phyloP scores from a whole-genome alignment of 257 asterid species.

The Rubia yunnanensis region DNA sequence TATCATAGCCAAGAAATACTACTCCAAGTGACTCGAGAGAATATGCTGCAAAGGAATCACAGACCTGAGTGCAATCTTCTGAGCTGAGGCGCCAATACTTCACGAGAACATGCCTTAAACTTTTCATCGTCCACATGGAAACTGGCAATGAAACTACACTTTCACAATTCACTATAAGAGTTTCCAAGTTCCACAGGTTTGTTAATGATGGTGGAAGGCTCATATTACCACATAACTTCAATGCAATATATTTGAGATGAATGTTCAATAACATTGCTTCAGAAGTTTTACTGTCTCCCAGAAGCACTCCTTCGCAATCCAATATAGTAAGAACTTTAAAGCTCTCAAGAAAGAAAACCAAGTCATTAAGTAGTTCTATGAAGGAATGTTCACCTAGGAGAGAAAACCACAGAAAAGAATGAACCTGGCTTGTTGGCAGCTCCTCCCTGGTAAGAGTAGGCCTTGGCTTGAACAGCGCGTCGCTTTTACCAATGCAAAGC shows the following conservation, averaged over 20 bases:
- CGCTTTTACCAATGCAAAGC: not conserved
- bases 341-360: not conserved
- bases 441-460: not conserved
- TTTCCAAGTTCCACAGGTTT: not conserved
- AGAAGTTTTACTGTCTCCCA: not conserved
- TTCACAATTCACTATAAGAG: not conserved
- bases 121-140: not conserved
- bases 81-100: not conserved
- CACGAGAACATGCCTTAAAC: not conserved
- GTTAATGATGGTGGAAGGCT: not conserved
- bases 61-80: not conserved
- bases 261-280: not conserved
- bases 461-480: not conserved
- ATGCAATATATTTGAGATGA: constrained; percentile 1
- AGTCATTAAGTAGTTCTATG: not conserved
- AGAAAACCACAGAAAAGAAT: not conserved
- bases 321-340: not conserved
- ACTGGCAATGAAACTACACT: not conserved
- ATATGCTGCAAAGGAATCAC: not conserved
- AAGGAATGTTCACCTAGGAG: not conserved
- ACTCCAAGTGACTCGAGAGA: not conserved
- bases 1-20: not conserved
- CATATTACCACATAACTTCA: not conserved
- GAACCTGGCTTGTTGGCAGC: not conserved
- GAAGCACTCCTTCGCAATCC: not conserved